Conservation (phyloP, 2,329 filamentous ascomycete genomes). For the Aspergillus melleus region DNA sequence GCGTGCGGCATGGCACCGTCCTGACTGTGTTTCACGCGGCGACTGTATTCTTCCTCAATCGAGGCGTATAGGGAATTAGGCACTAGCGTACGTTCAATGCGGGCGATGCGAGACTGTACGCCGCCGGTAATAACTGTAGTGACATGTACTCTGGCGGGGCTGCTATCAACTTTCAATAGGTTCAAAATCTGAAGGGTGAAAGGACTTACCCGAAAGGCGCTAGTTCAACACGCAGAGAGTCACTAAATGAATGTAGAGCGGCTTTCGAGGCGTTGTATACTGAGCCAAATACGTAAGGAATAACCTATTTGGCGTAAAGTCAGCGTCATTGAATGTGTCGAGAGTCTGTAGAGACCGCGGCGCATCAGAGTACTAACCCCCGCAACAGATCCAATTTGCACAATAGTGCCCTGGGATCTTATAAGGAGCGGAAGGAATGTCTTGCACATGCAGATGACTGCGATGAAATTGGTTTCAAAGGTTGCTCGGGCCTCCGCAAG, state of each 20-base stretch:
- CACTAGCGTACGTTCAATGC: slow-evolving; percentile 50
- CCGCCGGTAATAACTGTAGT: slow-evolving; percentile 60
- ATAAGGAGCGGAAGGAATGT: slow-evolving; percentile 57
- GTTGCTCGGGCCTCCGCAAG: slow-evolving; percentile 47
- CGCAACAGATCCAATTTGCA: slow-evolving; percentile 48
- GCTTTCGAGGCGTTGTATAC: slow-evolving; percentile 62
- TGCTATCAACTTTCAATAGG: neutral
- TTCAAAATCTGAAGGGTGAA: neutral
- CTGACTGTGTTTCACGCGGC: slow-evolving; percentile 56
- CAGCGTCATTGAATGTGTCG: neutral
- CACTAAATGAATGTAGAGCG: slow-evolving; percentile 58
- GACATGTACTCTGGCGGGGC: slow-evolving; percentile 47
- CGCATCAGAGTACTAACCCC: slow-evolving; percentile 22
- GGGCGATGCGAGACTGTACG: slow-evolving; percentile 59
- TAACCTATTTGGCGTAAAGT: slow-evolving; percentile 27
- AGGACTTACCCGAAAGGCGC: slow-evolving; percentile 45
- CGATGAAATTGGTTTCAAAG: slow-evolving; percentile 59
- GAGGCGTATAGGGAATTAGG: slow-evolving; percentile 54
- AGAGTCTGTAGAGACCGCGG: neutral
- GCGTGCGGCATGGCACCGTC: slow-evolving; percentile 53
- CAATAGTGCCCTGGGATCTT: slow-evolving; percentile 45
- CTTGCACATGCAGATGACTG: slow-evolving; percentile 59
- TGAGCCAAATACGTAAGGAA: slow-evolving; percentile 47
- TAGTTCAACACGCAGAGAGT: slow-evolving; percentile 60
- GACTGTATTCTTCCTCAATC: slow-evolving; percentile 52